These are phyloP conservation scores for Amanita pallidorosea DNA, from an alignment of 768 basidiomycete genomes.

Conservation along the genomic window DNA sequence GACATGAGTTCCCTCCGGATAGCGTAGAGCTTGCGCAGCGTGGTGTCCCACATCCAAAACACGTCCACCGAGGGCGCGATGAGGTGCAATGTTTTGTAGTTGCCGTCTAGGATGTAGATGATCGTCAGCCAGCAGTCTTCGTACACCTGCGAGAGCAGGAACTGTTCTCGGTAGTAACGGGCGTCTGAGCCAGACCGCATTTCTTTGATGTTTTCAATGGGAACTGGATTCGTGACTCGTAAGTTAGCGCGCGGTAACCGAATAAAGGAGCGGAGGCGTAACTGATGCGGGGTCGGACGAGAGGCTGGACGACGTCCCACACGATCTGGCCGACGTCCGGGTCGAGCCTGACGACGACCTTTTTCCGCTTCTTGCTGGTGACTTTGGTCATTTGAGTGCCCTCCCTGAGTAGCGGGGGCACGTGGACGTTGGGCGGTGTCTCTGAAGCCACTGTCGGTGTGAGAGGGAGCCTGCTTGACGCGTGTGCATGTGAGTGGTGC, in stretches of 20 bases:
- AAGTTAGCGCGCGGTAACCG: neutral
- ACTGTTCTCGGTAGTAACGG: slow-evolving; percentile 59
- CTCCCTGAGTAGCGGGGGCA: slow-evolving; percentile 7
- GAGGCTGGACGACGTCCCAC: slow-evolving; percentile 51
- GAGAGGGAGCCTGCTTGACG: too few species aligned
- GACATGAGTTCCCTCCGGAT: slow-evolving; percentile 63
- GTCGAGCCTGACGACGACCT: slow-evolving; percentile 57
- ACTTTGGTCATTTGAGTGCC: slow-evolving; percentile 77
- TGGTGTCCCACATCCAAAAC: slow-evolving; percentile 42
- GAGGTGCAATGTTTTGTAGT: slow-evolving; percentile 81
- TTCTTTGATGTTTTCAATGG: slow-evolving; percentile 81
- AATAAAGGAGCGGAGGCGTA: neutral
- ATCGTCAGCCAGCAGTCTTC: slow-evolving; percentile 79
- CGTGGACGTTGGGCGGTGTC: neutral
- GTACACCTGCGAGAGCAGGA: slow-evolving; percentile 48
- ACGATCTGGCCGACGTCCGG: slow-evolving; percentile 67
- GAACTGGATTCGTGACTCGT: slow-evolving; percentile 40
- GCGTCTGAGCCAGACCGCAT: slow-evolving; percentile 67
- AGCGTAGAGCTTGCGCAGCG: slow-evolving; percentile 52
- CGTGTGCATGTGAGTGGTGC: too few species aligned
- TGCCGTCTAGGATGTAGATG: slow-evolving; percentile 67
- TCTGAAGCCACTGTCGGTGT: too few species aligned
- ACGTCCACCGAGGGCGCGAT: slow-evolving; percentile 50
- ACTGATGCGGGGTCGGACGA: slow-evolving; percentile 5
- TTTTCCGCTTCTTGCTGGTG: slow-evolving; percentile 61